These are phyloP conservation scores for Leishmania major DNA, from an alignment of 208 protist genomes.

Conservation along the genomic window DNA sequence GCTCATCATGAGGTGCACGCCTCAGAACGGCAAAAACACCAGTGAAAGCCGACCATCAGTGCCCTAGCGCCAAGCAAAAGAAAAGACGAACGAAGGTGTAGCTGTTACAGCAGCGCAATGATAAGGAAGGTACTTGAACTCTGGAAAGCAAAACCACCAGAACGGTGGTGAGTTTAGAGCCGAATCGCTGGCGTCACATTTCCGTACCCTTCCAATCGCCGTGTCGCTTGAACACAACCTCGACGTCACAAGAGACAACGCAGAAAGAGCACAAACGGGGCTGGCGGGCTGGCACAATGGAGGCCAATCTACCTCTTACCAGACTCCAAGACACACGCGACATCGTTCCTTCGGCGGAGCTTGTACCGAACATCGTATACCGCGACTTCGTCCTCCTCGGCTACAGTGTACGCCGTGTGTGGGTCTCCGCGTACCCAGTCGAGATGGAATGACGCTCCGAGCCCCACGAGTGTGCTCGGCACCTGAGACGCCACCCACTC, in stretches of 20 bases:
- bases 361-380: constrained; percentile 3
- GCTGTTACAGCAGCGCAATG: too few species aligned
- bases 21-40: too few species aligned
- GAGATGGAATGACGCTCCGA: not conserved
- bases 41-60: too few species aligned
- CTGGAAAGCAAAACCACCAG: too few species aligned
- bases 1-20: too few species aligned
- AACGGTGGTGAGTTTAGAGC: too few species aligned
- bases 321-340: not conserved
- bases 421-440: not conserved
- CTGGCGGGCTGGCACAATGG: not conserved
- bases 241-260: not conserved
- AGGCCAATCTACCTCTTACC: not conserved
- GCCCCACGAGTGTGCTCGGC: not conserved
- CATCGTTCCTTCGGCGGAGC: not conserved
- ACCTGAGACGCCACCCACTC: constrained; percentile 1
- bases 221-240: too few species aligned
- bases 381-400: constrained; percentile 4
- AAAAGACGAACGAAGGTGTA: too few species aligned
- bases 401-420: not conserved
- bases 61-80: too few species aligned
- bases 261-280: not conserved
- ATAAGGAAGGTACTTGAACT: too few species aligned
- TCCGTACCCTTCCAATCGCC: too few species aligned
- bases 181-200: too few species aligned